Base-by-base conservation (phyloP, 441 rosid species). In the Populus hybrid region DNA sequence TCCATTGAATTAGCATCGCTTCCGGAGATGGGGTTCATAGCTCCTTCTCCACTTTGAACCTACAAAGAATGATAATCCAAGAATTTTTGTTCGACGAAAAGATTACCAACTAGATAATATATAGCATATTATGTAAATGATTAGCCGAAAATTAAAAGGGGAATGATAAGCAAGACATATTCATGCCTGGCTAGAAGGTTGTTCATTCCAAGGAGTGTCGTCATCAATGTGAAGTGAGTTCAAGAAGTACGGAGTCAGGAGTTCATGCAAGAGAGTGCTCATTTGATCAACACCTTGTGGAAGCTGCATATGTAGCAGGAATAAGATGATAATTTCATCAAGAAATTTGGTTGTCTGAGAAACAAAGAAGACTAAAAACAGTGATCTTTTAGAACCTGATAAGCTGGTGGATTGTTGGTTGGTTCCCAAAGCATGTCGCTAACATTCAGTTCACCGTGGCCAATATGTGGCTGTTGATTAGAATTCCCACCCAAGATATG, bases 131-230 rank as follows among this genome's bases (percentile, higher is more conserved):
- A 50, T 14, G 18, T 3, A 50, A 50, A 50, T 14, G 57, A 50
- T 16, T 50, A 50, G 57, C 19, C 61, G 1, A 35, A 50, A 50
- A 50, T 26, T 26, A 26, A 50, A 50, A 14, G 6, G 18, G 57
- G 57, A 14, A 50, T 50, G 57, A 30, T 30, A 30, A 30, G 32
- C 1, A 70, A 65, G 14, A 24, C 11, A 42, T 7, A 21, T 12
- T 75, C 82, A 74, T 81, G 67, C 90, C 87, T 84, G 80, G 9
- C n/a, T 34, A 63, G 76, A 69, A 66, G 82, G 36, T 63, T 78
- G 79, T 21, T 79, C 67, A 21, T 38, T 67, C 66, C 73, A 11
- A n/a, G 73, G 74, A 38, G 61, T 28, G 7, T 23, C 57, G 2
- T 79, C 81, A 18, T 50, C 75, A 23, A 57, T 4, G 24, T 50